A percentile compares a stretch with the other conserved stretches of the same genome.
Evolutionary conservation across 352 stramenopile species (phyloP).

Genomic region (Globisporangium megalacanthum): DNA sequence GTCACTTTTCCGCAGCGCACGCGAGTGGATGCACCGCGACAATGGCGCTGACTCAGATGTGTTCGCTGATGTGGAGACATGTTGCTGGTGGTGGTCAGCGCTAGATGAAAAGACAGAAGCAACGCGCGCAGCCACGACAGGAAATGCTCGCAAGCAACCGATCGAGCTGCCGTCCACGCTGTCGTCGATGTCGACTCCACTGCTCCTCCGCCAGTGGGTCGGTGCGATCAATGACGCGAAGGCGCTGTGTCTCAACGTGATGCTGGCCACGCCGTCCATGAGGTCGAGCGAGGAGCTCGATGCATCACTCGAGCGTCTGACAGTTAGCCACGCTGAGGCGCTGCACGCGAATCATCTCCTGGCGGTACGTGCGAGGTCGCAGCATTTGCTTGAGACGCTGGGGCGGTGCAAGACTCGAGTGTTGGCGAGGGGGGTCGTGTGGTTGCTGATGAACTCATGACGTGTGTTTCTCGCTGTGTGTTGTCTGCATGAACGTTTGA

Average conservation of each 20-base stretch:
- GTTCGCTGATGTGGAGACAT: slow-evolving; percentile 2
- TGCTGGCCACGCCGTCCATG: slow-evolving; percentile 30
- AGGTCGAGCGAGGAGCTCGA: slow-evolving; percentile 21
- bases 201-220: slow-evolving; percentile 23
- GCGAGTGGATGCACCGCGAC: slow-evolving; percentile 3
- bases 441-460: too few relatives aligned
- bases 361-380: slow-evolving; percentile 12
- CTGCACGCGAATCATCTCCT: slow-evolving; percentile 18
- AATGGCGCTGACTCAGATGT: background rate
- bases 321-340: slow-evolving; percentile 23
- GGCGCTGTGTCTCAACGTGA: slow-evolving; percentile 13
- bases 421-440: background rate
- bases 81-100: slow-evolving; percentile 7
- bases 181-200: background rate
- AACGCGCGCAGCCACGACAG: background rate
- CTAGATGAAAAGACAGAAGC: background rate
- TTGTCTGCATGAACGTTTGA: background rate
- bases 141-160: slow-evolving; percentile 5
- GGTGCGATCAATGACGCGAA: slow-evolving; percentile 22
- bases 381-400: background rate
- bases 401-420: background rate
- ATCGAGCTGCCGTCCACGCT: slow-evolving; percentile 9
- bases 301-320: slow-evolving; percentile 16
- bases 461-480: background rate
- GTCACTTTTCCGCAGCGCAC: slow-evolving; percentile 10